Base-by-base conservation (phyloP, 208 protist species). In the Dictyostelium gargantuum region DNA sequence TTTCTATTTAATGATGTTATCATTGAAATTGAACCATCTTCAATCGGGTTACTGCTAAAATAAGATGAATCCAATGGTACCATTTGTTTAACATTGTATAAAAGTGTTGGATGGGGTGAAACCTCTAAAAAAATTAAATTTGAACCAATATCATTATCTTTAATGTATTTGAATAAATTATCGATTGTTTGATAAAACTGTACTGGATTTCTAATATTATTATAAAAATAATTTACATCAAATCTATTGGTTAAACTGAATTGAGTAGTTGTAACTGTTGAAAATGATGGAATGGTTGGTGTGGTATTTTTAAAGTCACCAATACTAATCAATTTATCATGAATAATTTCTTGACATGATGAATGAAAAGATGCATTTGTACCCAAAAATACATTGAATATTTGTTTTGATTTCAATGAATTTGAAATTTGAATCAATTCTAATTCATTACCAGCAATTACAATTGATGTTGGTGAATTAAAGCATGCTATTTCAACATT, bases 381-480 rank as follows among this genome's bases (percentile, higher is more conserved):
- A 32, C 56, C 46, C 11, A 84, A 61, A 11, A 84, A 46, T n/a
- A 40, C 35, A 35, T 35, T 54, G 23, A 84, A 82, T 6, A 84
- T 9, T 54, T 29, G 38, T 13, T 35, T 3, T 29, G 32, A 32
- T 40, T 84, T 84, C 21, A 72, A 35, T 9, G 29, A 21, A 11
- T 35, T 26, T 5, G 11, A 23, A 19, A 85, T 44, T 40, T 26
- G 0, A 42, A 61, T 15, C 5, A 85, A 29, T 6, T 17, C 1
- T 23, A 8, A 1, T 58, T 85, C 80, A 54, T 44, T 3, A 29
- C 80, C 80, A 75, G n/a, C 23, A n/a, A 85, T 35, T 32, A 85
- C 61, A 32, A 74, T 85, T 3, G 80, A 85, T 10, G 52, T 21
- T 3, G 38, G n/a, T 35, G 80, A 85, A 44, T 85, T 85, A 68